Percentiles rank a stretch among this genome's conserved stretches.
These are phyloP conservation scores for Kuraishia hungarica DNA, from an alignment of 805 yeast genomes.

Conservation along the genomic window DNA sequence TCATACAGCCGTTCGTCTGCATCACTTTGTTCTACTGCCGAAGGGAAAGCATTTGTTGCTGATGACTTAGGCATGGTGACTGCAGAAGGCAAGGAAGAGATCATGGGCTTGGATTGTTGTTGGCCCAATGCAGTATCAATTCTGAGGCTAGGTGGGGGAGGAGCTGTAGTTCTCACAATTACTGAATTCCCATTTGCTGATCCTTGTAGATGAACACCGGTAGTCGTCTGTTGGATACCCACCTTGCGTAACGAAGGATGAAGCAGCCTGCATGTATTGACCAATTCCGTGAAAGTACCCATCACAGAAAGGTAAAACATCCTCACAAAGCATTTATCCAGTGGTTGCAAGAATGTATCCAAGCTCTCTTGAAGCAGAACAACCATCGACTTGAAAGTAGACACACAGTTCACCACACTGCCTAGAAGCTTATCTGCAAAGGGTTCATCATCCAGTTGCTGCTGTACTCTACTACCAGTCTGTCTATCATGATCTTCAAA, in stretches of 20 bases:
- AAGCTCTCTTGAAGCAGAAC: constrained; percentile 38
- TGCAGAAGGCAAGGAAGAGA: neutral
- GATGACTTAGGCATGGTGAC: neutral
- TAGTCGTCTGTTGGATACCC: neutral
- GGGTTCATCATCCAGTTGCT: constrained; percentile 5
- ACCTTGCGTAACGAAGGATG: constrained; percentile 14
- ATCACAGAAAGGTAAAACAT: constrained; percentile 51
- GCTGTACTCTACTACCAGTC: constrained; percentile 11
- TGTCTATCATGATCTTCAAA: constrained; percentile 29
- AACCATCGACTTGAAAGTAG: constrained; percentile 45
- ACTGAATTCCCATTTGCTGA: neutral
- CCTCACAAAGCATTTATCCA: constrained; percentile 58
- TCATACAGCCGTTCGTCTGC: constrained; percentile 33
- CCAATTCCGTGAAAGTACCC: constrained; percentile 59
- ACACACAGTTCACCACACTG: constrained; percentile 25
- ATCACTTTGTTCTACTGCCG: neutral
- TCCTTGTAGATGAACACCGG: neutral
- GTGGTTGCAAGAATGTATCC: constrained; percentile 37
- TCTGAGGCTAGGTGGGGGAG: constrained; percentile 6
- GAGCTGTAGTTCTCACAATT: constrained; percentile 3
- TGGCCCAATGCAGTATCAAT: constrained; percentile 4
- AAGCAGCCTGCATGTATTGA: constrained; percentile 51
- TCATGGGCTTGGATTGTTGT: neutral
- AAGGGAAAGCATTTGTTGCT: neutral
- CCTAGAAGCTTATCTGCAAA: constrained; percentile 22